These are phyloP conservation scores for Dactylellina sp. DNA, from an alignment of 2,329 filamentous ascomycete species.

Conservation along the genomic window DNA sequence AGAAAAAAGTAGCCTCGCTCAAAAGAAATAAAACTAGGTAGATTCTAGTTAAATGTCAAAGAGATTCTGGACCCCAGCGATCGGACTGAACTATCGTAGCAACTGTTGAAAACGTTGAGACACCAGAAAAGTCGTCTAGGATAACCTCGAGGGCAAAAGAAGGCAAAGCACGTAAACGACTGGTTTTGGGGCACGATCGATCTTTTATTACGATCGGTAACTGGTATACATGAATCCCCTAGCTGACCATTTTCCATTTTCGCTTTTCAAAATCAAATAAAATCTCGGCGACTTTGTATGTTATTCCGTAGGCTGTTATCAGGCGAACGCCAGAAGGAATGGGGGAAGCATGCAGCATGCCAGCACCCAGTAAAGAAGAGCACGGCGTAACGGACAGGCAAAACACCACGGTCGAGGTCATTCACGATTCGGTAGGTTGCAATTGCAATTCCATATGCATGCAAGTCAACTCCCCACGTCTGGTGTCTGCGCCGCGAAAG, in stretches of 20 bases:
- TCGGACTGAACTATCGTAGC: constrained; percentile 21
- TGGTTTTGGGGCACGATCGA: constrained; percentile 22
- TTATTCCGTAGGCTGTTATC: constrained; percentile 47
- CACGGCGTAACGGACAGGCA: constrained; percentile 17
- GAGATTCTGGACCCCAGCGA: constrained; percentile 23
- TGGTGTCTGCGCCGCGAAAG: constrained; percentile 45
- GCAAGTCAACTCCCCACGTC: constrained; percentile 30
- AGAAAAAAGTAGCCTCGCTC: no score
- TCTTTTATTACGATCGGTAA: constrained; percentile 36
- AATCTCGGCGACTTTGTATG: constrained; percentile 23
- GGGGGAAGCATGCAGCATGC: constrained; percentile 27
- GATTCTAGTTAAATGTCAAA: constrained; percentile 26
- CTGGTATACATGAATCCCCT: neutral
- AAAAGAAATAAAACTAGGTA: constrained; percentile 32
- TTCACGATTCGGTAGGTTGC: constrained; percentile 29
- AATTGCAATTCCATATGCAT: constrained; percentile 38
- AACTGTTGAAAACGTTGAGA: constrained; percentile 37
- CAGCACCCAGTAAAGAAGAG: constrained; percentile 23
- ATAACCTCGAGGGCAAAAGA: constrained; percentile 17
- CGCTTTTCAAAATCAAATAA: neutral
- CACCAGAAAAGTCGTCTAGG: no score
- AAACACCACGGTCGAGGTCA: constrained; percentile 29
- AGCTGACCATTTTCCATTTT: constrained; percentile 6
- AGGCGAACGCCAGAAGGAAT: constrained; percentile 39
- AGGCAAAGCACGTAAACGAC: constrained; percentile 37